These are phyloP conservation scores for Ambrosia trifida DNA, from an alignment of 129 eudicot species.

Conservation along the genomic window DNA sequence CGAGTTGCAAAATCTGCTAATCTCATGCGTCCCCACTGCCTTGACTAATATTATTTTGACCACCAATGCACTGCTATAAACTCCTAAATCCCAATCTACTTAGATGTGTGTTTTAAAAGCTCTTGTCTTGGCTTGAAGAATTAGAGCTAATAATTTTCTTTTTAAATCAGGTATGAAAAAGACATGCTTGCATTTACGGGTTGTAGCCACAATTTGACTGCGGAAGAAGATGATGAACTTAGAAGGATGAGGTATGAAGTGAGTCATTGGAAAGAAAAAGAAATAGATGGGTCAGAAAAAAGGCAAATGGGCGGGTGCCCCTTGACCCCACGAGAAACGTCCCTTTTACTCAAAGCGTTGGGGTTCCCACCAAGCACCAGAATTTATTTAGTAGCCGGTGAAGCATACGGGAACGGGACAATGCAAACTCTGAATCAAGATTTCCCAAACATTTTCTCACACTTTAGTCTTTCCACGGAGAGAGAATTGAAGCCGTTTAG, in stretches of 20 bases:
- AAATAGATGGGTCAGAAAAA: conserved; percentile 78
- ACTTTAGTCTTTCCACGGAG: conserved; percentile 67
- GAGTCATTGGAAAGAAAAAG: conserved; percentile 97
- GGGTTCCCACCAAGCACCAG: conserved; percentile 71
- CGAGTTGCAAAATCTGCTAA: neutral
- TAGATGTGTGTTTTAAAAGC: neutral
- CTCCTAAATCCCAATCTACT: neutral
- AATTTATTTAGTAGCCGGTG: conserved; percentile 92
- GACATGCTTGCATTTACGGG: conserved; percentile 99
- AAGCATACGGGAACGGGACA: conserved; percentile 89
- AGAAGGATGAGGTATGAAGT: conserved; percentile 83
- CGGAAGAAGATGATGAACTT: conserved; percentile 86
- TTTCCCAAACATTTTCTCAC: conserved; percentile 85
- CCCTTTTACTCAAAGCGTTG: conserved; percentile 78
- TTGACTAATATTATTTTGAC: conserved; percentile 1
- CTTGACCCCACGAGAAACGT: conserved; percentile 85
- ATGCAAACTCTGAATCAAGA: conserved; percentile 67
- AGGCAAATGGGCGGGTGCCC: conserved; percentile 96
- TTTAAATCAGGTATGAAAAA: conserved; percentile 75
- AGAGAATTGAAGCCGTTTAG: conserved; percentile 77
- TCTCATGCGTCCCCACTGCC: neutral
- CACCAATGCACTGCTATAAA: neutral
- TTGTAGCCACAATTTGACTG: conserved; percentile 89
- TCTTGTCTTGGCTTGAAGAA: neutral
- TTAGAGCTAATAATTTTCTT: neutral